These are phyloP conservation scores for Dioscorea dumetorum DNA, from an alignment of 106 monocot genomes.

Conservation along the genomic window DNA sequence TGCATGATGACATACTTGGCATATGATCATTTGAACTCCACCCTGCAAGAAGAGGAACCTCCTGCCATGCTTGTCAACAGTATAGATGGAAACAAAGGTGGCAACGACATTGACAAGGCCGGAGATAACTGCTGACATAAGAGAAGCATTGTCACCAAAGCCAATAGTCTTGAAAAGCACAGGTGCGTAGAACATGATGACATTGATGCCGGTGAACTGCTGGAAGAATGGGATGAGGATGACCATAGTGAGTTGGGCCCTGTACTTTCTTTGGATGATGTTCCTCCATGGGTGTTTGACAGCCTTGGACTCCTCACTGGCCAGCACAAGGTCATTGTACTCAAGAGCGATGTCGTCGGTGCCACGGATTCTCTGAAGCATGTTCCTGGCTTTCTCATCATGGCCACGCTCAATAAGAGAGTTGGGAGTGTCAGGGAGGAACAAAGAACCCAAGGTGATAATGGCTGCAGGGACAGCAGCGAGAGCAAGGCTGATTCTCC, in stretches of 20 bases:
- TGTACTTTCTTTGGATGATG: constrained; percentile 33
- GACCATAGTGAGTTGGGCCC: constrained; percentile 64
- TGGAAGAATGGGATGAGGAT: constrained; percentile 67
- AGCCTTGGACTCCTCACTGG: constrained; percentile 37
- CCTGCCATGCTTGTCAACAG: constrained; percentile 50
- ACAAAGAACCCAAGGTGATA: constrained; percentile 61
- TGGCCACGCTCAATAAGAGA: constrained; percentile 63
- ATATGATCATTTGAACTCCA: constrained; percentile 58
- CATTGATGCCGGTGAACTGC: constrained; percentile 86
- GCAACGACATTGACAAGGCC: constrained; percentile 56
- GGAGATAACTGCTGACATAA: constrained; percentile 65
- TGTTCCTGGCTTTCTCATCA: constrained; percentile 27
- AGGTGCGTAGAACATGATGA: constrained; percentile 84
- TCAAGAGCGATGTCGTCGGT: constrained; percentile 51
- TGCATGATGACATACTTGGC: constrained; percentile 20
- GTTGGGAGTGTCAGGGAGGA: constrained; percentile 77
- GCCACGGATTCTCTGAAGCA: constrained; percentile 55
- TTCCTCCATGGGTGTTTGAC: constrained; percentile 48
- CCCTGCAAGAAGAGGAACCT: constrained; percentile 58
- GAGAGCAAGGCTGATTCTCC: constrained; percentile 58
- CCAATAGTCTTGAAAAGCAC: constrained; percentile 82
- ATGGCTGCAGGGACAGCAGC: constrained; percentile 60
- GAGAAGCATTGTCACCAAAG: constrained; percentile 44
- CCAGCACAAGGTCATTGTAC: constrained; percentile 43
- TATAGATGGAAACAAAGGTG: constrained; percentile 52